Evolutionary conservation across 495 filamentous ascomycete genomes (phyloP), one percentile per base, ranked within the genome.

Genomic region (Podospora pseudoanserina): DNA sequence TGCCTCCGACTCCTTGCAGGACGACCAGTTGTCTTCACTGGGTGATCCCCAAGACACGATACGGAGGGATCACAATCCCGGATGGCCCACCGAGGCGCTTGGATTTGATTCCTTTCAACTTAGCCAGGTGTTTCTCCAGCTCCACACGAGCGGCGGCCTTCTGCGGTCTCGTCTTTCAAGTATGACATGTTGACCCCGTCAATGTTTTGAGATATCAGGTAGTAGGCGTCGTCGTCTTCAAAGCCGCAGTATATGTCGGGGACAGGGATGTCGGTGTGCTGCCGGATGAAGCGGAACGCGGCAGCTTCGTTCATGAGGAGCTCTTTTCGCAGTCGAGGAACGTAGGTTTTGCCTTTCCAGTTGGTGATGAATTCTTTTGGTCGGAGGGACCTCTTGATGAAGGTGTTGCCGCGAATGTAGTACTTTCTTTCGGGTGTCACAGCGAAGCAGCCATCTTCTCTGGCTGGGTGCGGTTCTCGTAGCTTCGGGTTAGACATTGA

Each of bases 151-250:
- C 68, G 4, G 63, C 53, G 7, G 27, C 44, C 49, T 70, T 62
- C 16, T 70, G 64, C 23, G 66, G 66, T 26, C 6, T 63, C 68
- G 2, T 57, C 49, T 32, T 32, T 32, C 44, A 70, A 49, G 20
- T 70, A 59, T 19, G 63, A 49, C 68, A 70, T 70, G 58, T 18
- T 66, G 20, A 70, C 68, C 18, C 68, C 68, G 23, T 66, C 64
- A 59, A 70, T 53, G 53, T 59, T 63, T 30, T 70, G 18, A 30
- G 64, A 66, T 44, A 66, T 66, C 57, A 70, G 58, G 53, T 66
- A 70, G 60, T 58, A 63, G 19, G 68, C 68, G 16, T 63, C 68
- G 32, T 70, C 68, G 53, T 70, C 64, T 20, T 70, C 68, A 23
- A 70, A 70, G 32, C 59, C 58, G 64, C 28, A 63, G 11, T 62